Evolutionary conservation across 1,139 yeast genomes (phyloP).

Genomic region (Taiozyma onychis): DNA sequence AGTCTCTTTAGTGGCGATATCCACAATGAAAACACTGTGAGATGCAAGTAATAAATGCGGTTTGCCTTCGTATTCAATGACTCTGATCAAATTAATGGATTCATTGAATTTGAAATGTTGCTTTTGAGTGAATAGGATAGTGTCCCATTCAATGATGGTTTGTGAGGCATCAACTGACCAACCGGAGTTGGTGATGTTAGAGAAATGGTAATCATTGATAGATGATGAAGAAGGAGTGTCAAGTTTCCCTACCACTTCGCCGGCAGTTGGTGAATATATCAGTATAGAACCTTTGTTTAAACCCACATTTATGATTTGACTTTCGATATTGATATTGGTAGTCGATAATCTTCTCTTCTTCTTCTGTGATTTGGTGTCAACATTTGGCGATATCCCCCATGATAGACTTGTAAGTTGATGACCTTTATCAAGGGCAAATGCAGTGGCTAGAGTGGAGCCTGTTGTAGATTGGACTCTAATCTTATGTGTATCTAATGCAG

Average conservation of each 20-base stretch:
- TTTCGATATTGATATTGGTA: constrained; percentile 25
- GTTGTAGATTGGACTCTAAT: constrained; percentile 56
- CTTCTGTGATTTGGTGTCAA: constrained; percentile 15
- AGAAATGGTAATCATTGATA: constrained; percentile 47
- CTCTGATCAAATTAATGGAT: constrained; percentile 24
- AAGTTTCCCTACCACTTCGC: constrained; percentile 48
- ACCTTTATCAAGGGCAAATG: constrained; percentile 48
- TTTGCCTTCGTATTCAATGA: constrained; percentile 32
- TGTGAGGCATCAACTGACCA: constrained; percentile 69
- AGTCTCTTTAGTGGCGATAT: constrained; percentile 32
- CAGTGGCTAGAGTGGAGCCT: constrained; percentile 34
- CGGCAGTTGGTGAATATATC: constrained; percentile 63
- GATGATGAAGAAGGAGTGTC: constrained; percentile 46
- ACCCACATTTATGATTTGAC: constrained; percentile 52
- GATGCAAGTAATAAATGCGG: constrained; percentile 57
- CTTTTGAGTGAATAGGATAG: constrained; percentile 35
- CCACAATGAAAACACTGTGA: constrained; percentile 52
- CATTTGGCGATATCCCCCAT: constrained; percentile 44
- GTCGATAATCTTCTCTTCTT: constrained; percentile 29
- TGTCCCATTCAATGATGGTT: constrained; percentile 58
- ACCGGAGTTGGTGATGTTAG: constrained; percentile 36
- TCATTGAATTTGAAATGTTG: constrained; percentile 37
- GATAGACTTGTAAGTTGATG: constrained; percentile 44
- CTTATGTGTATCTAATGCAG: constrained; percentile 71
- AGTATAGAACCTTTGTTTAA: constrained; percentile 60